Evolutionary conservation across 2,329 filamentous ascomycete genomes (phyloP).

Genomic region (Pestalotiopsis fici): DNA sequence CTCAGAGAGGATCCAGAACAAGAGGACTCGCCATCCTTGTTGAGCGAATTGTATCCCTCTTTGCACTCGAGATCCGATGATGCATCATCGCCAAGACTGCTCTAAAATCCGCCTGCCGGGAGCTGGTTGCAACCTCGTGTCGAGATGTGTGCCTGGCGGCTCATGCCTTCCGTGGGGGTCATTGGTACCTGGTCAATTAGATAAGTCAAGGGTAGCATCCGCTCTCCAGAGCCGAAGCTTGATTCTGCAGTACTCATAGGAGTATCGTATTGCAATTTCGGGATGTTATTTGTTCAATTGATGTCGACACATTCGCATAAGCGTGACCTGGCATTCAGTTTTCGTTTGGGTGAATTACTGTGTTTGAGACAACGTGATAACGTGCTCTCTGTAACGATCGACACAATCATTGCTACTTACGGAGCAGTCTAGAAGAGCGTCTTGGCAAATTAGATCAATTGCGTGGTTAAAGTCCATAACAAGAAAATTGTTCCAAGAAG

Average conservation of each 20-base stretch:
- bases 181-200: neutral
- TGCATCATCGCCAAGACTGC: neutral
- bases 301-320: too few relatives aligned
- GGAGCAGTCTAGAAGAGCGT: neutral
- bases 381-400: neutral
- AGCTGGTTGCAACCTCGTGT: neutral
- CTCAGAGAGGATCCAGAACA: neutral
- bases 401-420: neutral
- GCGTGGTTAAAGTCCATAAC: too few relatives aligned
- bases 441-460: too few relatives aligned
- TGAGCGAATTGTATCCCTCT: neutral
- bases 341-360: too few relatives aligned
- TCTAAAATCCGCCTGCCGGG: neutral
- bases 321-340: too few relatives aligned
- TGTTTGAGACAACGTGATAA: neutral
- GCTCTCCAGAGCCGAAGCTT: too few relatives aligned
- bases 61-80: neutral
- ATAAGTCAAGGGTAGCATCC: neutral
- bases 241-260: too few relatives aligned
- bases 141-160: neutral
- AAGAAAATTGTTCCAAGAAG: too few relatives aligned
- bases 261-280: too few relatives aligned
- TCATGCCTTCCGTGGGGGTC: neutral
- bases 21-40: neutral
- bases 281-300: too few relatives aligned